Evolutionary conservation across 1,284 basidiomycete genomes (phyloP).

Genomic region (Leccinum cinnamomeum): DNA sequence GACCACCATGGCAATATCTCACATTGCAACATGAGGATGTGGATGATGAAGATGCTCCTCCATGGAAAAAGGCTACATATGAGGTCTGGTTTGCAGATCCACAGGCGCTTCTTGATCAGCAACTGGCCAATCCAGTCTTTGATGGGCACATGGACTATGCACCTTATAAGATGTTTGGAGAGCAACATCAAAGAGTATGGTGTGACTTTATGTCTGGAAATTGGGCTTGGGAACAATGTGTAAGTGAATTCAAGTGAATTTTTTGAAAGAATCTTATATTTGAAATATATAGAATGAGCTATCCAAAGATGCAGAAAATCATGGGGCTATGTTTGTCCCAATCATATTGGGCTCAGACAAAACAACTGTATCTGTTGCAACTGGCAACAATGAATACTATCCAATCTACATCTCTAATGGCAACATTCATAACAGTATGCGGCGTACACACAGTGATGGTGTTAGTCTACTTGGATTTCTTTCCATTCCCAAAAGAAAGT

Average conservation of each 20-base stretch:
- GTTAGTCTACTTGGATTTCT: neutral
- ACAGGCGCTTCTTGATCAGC: neutral
- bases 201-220: neutral
- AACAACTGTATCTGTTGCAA: conserved; percentile 5
- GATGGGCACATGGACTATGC: neutral
- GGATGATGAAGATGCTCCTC: neutral
- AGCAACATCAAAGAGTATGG: neutral
- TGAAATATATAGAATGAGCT: neutral
- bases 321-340: conserved; percentile 1
- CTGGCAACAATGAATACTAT: conserved; percentile 3
- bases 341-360: conserved; percentile 11
- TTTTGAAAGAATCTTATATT: neutral
- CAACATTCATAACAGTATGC: neutral
- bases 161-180: neutral
- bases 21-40: neutral
- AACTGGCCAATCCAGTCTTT: neutral
- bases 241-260: neutral
- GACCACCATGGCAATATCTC: neutral
- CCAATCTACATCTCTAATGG: neutral
- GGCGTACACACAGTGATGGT: neutral
- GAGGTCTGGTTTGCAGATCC: neutral
- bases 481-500: neutral
- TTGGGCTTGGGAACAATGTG: neutral
- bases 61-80: neutral
- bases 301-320: neutral